A percentile compares a stretch with the other conserved stretches of the same genome.
Conservation (phyloP, 1,284 basidiomycete species). For the Puccinia novopanici region DNA sequence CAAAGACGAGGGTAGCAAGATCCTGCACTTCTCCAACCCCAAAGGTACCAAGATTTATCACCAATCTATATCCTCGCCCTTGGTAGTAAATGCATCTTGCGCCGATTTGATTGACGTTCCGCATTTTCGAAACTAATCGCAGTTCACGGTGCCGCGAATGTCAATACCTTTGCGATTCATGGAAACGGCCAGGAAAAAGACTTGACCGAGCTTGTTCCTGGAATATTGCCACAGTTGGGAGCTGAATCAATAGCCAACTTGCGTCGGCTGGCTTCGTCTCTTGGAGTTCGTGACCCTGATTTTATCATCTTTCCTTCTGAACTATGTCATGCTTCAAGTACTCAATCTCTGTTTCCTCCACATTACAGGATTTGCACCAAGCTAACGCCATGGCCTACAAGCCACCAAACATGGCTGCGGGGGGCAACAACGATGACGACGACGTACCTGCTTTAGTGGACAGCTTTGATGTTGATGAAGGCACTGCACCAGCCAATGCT, state of each 20-base stretch:
- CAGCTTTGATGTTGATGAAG: slow-evolving; percentile 51
- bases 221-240: slow-evolving; percentile 98
- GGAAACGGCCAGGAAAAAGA: slow-evolving; percentile 94
- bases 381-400: slow-evolving; percentile 32
- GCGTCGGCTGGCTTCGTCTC: slow-evolving; percentile 76
- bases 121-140: slow-evolving; percentile 51
- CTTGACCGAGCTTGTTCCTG: slow-evolving; percentile 97
- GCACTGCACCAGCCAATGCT: slow-evolving; percentile 20
- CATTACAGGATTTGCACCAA: slow-evolving; percentile 35
- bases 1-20: slow-evolving; percentile 89
- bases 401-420: slow-evolving; percentile 22
- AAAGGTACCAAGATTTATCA: slow-evolving; percentile 72
- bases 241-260: slow-evolving; percentile 95
- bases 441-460: slow-evolving; percentile 50
- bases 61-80: slow-evolving; percentile 17
- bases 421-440: slow-evolving; percentile 47
- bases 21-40: slow-evolving; percentile 91
- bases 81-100: slow-evolving; percentile 48
- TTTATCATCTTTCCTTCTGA: not conserved
- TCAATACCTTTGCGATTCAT: slow-evolving; percentile 97
- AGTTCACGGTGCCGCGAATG: slow-evolving; percentile 89
- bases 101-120: slow-evolving; percentile 3
- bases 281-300: slow-evolving; percentile 46
- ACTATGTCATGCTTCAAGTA: no score
- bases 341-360: not conserved